These are phyloP conservation scores for Volutella citrinella DNA, from an alignment of 2,329 filamentous ascomycete species.

Conservation along the genomic window DNA sequence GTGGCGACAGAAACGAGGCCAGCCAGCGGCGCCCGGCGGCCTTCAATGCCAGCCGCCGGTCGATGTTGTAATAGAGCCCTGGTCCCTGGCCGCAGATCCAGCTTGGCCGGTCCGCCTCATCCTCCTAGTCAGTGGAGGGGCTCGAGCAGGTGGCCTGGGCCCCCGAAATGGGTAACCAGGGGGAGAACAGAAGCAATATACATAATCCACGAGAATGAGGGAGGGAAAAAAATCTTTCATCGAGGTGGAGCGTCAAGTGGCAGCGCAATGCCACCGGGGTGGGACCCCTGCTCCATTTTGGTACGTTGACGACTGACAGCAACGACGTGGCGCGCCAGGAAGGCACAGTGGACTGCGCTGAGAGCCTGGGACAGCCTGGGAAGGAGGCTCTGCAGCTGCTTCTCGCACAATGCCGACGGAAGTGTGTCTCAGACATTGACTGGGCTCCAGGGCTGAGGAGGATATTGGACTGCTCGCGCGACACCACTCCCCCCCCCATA, in stretches of 20 bases:
- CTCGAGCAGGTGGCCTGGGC: constrained; percentile 15
- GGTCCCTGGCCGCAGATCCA: constrained; percentile 27
- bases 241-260: constrained; percentile 24
- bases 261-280: constrained; percentile 24
- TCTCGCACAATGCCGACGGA: too few relatives aligned
- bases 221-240: constrained; percentile 18
- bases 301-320: constrained; percentile 16
- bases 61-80: constrained; percentile 15
- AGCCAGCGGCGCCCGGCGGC: too few relatives aligned
- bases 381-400: too few relatives aligned
- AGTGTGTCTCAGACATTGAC: too few relatives aligned
- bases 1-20: too few relatives aligned
- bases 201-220: constrained; percentile 13
- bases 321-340: constrained; percentile 24
- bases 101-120: constrained; percentile 18
- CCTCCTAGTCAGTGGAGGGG: constrained; percentile 11
- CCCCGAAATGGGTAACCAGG: constrained; percentile 11
- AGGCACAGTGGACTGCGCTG: constrained; percentile 14
- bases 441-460: too few relatives aligned
- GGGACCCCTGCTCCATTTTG: constrained; percentile 19
- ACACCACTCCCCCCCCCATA: too few relatives aligned
- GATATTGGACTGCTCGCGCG: too few relatives aligned
- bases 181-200: constrained; percentile 5
- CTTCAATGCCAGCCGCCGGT: too few relatives aligned
- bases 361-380: too few relatives aligned